A percentile compares a stretch with the other conserved stretches of the same genome.
Conservation (phyloP, 1,139 yeast genomes). For the Hyphopichia buzzinii region DNA sequence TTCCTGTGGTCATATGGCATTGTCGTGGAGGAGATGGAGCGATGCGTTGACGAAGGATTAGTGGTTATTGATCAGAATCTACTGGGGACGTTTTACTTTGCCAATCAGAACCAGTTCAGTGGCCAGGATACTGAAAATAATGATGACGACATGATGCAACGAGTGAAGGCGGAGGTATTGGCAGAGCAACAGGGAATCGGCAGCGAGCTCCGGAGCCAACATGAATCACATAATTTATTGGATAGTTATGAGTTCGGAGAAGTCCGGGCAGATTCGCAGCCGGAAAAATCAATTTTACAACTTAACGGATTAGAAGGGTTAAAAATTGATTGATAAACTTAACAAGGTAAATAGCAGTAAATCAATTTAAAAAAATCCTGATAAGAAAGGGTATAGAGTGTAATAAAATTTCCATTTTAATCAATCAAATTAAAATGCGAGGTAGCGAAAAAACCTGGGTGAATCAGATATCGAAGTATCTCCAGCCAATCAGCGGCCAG, state of each 20-base stretch:
- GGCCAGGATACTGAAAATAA: constrained; percentile 6
- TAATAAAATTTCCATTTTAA: too few relatives aligned
- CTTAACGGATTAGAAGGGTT: neutral
- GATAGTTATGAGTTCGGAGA: neutral
- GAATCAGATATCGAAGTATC: too few relatives aligned
- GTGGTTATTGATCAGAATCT: constrained; percentile 67
- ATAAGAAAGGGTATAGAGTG: too few relatives aligned
- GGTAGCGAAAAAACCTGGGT: too few relatives aligned
- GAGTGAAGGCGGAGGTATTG: constrained; percentile 15
- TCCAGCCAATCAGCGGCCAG: constrained; percentile 2
- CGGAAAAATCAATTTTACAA: neutral
- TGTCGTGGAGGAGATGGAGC: constrained; percentile 64
- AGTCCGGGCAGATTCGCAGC: neutral
- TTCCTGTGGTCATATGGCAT: constrained; percentile 68
- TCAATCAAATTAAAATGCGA: too few relatives aligned
- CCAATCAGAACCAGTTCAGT: constrained; percentile 32
- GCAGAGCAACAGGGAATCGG: constrained; percentile 16
- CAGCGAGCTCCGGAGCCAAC: neutral
- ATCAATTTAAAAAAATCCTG: too few relatives aligned
- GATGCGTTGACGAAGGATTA: constrained; percentile 55
- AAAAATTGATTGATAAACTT: neutral
- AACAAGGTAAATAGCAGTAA: too few relatives aligned
- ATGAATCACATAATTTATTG: neutral
- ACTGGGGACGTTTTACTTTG: constrained; percentile 52
- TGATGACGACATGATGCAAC: constrained; percentile 9